Evolutionary conservation across 805 yeast species (phyloP), one percentile per base, ranked within the genome.

Genomic region (Hanseniaspora valbyensis): DNA sequence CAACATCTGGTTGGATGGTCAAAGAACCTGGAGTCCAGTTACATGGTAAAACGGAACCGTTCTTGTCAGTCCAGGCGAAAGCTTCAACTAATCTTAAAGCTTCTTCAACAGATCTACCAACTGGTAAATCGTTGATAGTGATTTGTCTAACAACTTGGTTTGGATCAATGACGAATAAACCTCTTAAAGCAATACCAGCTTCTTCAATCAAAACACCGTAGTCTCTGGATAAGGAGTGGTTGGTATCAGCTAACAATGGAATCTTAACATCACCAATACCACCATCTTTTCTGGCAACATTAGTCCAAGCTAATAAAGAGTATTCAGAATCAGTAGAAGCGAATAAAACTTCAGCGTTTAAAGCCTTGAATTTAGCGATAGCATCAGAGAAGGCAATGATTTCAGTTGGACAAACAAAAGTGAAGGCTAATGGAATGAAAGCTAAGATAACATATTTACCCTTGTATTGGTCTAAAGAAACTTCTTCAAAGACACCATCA

Each of bases 31-130:
- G 82, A 53, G 81, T 78, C 98, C 98, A 90, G 94, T 90, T 92
- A 69, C 97, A 96, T 65, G 98, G 98, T 76, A 96, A 89, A 60
- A 90, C 98, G 76, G 94, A 96, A 75, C 98, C 98, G 81, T 92
- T 76, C 77, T 86, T 84, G 72, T 89, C 97, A 64, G 95, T 85
- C 89, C 95, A 92, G 77, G 90, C 95, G 95, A 92, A 92, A 61
- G 96, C 99, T 69, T 92, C 97, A 57, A 92, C 78, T 67, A 92
- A 80, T 82, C 99, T 89, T 67, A 87, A 77, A 59, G 96, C 83
- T 80, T 92, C 99, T 59, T 89, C 96, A 60, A 92, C 98, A 66
- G 85, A 83, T 79, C 98, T 88, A 70, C 98, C 98, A 61, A 92
- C 99, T 70, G 98, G 96, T 70, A 90, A 83, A 72, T 92, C 97